A percentile compares a stretch with the other conserved stretches of the same genome.
Evolutionary conservation across 1,139 yeast genomes (phyloP).

Genomic region (Candida tetrigidarum): DNA sequence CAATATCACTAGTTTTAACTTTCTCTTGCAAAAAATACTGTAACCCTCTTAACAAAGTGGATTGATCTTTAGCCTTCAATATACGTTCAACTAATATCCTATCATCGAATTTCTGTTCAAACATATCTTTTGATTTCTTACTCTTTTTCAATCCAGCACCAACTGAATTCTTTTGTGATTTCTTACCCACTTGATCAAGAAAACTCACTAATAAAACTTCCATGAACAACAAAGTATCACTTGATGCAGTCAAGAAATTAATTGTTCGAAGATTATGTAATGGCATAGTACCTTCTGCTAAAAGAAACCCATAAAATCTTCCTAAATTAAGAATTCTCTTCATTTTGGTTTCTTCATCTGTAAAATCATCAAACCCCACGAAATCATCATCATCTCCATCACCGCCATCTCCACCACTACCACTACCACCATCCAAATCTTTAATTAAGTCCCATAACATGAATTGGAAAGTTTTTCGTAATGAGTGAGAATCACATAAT

Average conservation of each 20-base stretch:
- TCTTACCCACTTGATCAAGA: constrained; percentile 67
- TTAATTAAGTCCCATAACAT: constrained; percentile 87
- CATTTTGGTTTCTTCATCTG: constrained; percentile 50
- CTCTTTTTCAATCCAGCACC: constrained; percentile 45
- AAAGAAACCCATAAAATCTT: constrained; percentile 73
- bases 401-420: constrained; percentile 40
- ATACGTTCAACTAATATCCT: constrained; percentile 57
- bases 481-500: constrained; percentile 67
- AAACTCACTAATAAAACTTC: constrained; percentile 75
- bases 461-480: constrained; percentile 87
- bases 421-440: constrained; percentile 57
- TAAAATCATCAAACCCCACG: constrained; percentile 40
- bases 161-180: constrained; percentile 55
- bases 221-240: constrained; percentile 68
- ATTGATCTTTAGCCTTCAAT: constrained; percentile 65
- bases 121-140: constrained; percentile 34
- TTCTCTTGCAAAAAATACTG: constrained; percentile 67
- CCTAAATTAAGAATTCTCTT: constrained; percentile 73
- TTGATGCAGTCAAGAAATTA: constrained; percentile 72
- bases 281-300: constrained; percentile 74
- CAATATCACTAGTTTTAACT: constrained; percentile 52
- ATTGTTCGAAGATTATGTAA: constrained; percentile 74
- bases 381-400: constrained; percentile 39
- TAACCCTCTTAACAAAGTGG: constrained; percentile 68
- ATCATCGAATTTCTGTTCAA: constrained; percentile 54